Evolutionary conservation across 2,329 filamentous ascomycete species (phyloP).

Genomic region (Aspergillus aculeatinus): DNA sequence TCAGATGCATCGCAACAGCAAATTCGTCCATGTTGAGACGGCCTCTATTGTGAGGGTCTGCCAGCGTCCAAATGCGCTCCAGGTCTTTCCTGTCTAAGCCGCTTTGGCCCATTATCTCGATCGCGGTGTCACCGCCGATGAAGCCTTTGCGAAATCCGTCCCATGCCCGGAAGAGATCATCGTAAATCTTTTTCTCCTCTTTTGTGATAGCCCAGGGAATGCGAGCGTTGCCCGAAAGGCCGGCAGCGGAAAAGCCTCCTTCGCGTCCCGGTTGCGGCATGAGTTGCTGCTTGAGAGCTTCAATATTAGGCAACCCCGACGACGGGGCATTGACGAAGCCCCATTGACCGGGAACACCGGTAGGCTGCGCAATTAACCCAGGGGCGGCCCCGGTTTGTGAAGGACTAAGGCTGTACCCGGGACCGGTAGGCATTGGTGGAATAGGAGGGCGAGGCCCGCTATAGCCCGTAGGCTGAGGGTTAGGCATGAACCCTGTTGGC

Average conservation of each 20-base stretch:
- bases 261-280: conserved; percentile 97
- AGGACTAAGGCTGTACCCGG: conserved; percentile 62
- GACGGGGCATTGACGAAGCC: conserved; percentile 94
- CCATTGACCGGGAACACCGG: conserved; percentile 91
- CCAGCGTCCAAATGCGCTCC: conserved; percentile 90
- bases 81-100: conserved; percentile 87
- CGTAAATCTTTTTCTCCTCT: conserved; percentile 96
- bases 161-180: conserved; percentile 93
- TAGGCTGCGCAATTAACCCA: conserved; percentile 85
- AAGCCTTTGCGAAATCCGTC: conserved; percentile 91
- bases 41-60: conserved; percentile 91
- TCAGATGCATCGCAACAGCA: conserved; percentile 97
- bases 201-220: conserved; percentile 99
- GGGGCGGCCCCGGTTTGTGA: conserved; percentile 68
- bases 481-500: conserved; percentile 68
- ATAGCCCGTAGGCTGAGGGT: conserved; percentile 76
- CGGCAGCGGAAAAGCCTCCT: conserved; percentile 77
- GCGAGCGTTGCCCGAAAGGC: conserved; percentile 87
- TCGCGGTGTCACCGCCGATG: conserved; percentile 86
- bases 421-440: conserved; percentile 75
- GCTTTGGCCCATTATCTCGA: conserved; percentile 96
- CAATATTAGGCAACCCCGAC: conserved; percentile 87
- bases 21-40: conserved; percentile 95
- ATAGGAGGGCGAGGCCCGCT: conserved; percentile 76
- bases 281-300: conserved; percentile 87